Evolutionary conservation across 768 basidiomycete species (phyloP).

Genomic region (Tulasnella sp.): DNA sequence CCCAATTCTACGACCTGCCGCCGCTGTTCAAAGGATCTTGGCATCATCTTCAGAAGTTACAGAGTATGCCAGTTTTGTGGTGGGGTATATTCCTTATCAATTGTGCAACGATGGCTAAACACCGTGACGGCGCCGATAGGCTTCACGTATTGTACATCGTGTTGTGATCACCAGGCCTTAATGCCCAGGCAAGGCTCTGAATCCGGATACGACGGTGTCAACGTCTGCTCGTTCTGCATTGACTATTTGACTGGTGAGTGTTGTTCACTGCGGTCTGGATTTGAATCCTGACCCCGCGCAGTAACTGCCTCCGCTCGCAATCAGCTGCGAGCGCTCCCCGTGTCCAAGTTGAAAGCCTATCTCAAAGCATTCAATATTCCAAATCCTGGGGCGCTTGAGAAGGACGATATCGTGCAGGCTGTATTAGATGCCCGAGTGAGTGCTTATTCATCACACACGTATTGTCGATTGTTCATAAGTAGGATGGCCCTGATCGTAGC

Average conservation of each 20-base stretch:
- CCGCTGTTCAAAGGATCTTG: constrained; percentile 18
- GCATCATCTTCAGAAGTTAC: constrained; percentile 11
- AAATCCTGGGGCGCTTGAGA: constrained; percentile 16
- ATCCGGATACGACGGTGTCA: constrained; percentile 18
- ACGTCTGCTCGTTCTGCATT: constrained; percentile 18
- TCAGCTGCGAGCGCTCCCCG: constrained; percentile 8
- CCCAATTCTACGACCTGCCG: constrained; percentile 16
- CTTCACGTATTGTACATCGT: constrained; percentile 17
- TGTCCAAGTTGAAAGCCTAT: constrained; percentile 15
- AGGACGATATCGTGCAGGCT: constrained; percentile 18
- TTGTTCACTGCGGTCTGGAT: background rate
- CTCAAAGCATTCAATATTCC: constrained; percentile 17
- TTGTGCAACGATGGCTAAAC: background rate
- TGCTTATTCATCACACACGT: background rate
- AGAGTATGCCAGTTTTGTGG: constrained; percentile 17
- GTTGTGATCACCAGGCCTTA: constrained; percentile 19
- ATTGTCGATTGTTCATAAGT: background rate
- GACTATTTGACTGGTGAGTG: constrained; percentile 15
- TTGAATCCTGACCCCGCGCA: background rate
- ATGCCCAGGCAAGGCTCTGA: constrained; percentile 4
- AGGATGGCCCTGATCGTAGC: constrained; percentile 30
- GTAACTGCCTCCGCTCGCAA: constrained; percentile 17
- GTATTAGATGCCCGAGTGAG: constrained; percentile 16
- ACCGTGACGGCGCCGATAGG: background rate
- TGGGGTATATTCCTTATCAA: background rate